Evolutionary conservation across 1,284 basidiomycete genomes (phyloP).

Genomic region (Porodaedalea pini): DNA sequence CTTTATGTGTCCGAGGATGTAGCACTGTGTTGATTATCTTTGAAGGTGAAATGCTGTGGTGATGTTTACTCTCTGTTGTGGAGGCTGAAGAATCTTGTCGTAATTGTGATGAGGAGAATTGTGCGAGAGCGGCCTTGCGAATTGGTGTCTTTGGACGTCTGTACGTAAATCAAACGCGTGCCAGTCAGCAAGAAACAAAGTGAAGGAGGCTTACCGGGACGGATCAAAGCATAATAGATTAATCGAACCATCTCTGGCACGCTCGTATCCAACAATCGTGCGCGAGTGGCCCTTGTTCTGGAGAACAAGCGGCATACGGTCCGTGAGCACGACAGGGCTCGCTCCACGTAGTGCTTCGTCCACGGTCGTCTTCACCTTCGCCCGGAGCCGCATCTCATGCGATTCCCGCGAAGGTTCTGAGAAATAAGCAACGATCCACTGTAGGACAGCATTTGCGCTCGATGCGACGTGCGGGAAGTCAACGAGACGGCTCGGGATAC

Average conservation of each 20-base stretch:
- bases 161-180: neutral
- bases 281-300: constrained; percentile 81
- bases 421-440: constrained; percentile 73
- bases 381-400: constrained; percentile 21
- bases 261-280: constrained; percentile 81
- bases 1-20: constrained; percentile 13
- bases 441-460: constrained; percentile 45
- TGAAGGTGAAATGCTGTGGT: constrained; percentile 4
- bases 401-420: constrained; percentile 33
- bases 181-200: constrained; percentile 13
- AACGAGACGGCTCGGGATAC: constrained; percentile 69
- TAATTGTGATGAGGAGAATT: constrained; percentile 21
- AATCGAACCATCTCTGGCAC: constrained; percentile 50
- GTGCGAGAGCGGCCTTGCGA: constrained; percentile 3
- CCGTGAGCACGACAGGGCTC: constrained; percentile 50
- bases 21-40: constrained; percentile 12
- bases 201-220: constrained; percentile 49
- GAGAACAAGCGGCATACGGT: constrained; percentile 75
- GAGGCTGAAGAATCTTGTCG: constrained; percentile 18
- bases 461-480: constrained; percentile 43
- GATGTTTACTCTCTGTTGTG: constrained; percentile 1
- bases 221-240: constrained; percentile 79
- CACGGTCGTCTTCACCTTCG: constrained; percentile 31
- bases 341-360: constrained; percentile 46
- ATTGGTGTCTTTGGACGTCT: constrained; percentile 11